Evolutionary conservation across 805 yeast species (phyloP), one percentile per base, ranked within the genome.

Genomic region (Diddensiella transvaalensis): DNA sequence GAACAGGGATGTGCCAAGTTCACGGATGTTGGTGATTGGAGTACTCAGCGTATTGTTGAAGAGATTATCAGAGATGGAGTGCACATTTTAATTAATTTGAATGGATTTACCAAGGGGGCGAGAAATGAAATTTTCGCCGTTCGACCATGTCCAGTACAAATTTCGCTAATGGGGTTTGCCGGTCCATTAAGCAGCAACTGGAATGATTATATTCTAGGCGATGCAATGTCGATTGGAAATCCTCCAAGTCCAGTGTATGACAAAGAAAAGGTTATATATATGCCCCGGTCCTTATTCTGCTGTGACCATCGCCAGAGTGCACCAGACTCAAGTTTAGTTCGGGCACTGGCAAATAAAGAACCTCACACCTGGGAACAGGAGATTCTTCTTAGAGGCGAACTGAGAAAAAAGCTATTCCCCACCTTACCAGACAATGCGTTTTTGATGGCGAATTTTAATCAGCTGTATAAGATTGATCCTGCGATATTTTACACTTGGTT

Each of bases 301-400:
- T 65, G 68, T 45, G 68, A 65, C 36, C 68, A 64, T 29, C 52
- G 60, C 5, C 68, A 64, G 45, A 60, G 63, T 10, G 64, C 66
- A 4, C 62, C 60, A 6, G 61, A 57, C 40, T 42, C 53, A 4
- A 24, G n/a, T 10, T 11, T 17, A 13, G 26, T 42, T 13, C 40
- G 49, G 22, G 13, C 26, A 4, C 35, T 22, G 13, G 22, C 30
- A 21, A 35, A 40, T 5, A 24, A 44, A n/a, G 35, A 44, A 11
- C 38, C 26, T 13, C 49, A 52, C 35, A 33, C 46, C 15, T 62
- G 65, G 65, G 48, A 47, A 19, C 44, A 40, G 15, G 65, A 62
- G 22, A 35, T 46, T 4, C 46, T 43, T 29, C 39, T 58, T 18
- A 58, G 66, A 18, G 19, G 22, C 26, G 22, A 37, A 4, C 38